Conservation (phyloP, 257 asterid genomes). For the Voacanga thouarsii region DNA sequence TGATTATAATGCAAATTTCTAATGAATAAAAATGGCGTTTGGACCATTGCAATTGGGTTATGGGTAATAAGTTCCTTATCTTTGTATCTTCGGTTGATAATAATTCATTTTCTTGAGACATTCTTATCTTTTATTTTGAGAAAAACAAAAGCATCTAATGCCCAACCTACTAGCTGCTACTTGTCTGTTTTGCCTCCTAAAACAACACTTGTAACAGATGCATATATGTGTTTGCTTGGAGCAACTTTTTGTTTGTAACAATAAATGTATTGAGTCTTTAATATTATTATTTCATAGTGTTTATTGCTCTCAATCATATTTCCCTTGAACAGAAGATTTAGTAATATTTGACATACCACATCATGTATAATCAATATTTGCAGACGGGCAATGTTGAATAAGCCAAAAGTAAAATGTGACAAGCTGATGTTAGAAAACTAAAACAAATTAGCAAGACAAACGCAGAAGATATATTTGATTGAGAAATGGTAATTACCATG, state of each 20-base stretch:
- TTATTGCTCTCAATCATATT: neutral
- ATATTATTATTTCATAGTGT: neutral
- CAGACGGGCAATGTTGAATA: neutral
- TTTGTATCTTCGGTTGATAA: neutral
- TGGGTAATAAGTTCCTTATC: neutral
- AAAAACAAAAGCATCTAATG: neutral
- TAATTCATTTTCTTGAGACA: neutral
- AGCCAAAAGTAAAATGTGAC: neutral
- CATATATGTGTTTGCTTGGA: neutral
- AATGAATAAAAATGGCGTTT: neutral
- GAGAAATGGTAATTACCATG: neutral
- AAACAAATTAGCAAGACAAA: neutral
- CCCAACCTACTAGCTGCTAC: neutral
- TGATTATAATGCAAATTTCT: neutral
- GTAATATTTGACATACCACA: neutral
- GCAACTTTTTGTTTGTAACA: neutral
- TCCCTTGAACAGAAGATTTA: neutral
- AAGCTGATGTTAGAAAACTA: neutral
- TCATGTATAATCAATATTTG: neutral
- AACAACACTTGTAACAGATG: neutral
- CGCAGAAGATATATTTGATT: neutral
- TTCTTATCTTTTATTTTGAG: neutral
- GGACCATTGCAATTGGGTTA: neutral
- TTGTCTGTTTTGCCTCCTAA: neutral
- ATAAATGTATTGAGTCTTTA: neutral